Evolutionary conservation across 2,329 filamentous ascomycete species (phyloP).

Genomic region (Penicillium sp.): DNA sequence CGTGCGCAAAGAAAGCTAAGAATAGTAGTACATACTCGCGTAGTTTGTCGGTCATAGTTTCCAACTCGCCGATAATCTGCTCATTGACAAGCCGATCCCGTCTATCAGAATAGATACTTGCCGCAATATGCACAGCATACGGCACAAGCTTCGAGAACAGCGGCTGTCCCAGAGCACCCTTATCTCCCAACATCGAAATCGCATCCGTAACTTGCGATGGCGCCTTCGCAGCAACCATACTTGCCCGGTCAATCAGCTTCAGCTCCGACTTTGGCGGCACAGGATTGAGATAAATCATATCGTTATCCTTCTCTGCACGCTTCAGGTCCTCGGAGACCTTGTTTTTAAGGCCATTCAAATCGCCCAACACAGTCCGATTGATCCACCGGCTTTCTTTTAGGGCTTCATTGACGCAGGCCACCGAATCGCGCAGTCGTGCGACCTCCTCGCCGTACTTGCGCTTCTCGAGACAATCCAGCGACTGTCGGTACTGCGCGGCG

Average conservation of each 20-base stretch:
- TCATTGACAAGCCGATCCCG: slow-evolving; percentile 89
- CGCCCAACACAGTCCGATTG: slow-evolving; percentile 78
- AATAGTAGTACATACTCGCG: slow-evolving; percentile 61
- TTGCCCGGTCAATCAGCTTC: slow-evolving; percentile 81
- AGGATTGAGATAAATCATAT: slow-evolving; percentile 85
- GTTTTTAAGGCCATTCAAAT: slow-evolving; percentile 81
- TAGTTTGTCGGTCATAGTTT: slow-evolving; percentile 77
- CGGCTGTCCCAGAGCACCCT: slow-evolving; percentile 78
- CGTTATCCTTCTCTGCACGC: slow-evolving; percentile 93
- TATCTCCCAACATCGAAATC: slow-evolving; percentile 77
- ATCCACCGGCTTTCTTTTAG: slow-evolving; percentile 83
- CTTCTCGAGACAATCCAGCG: slow-evolving; percentile 91
- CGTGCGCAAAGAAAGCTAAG: background rate
- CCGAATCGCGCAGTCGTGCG: slow-evolving; percentile 79
- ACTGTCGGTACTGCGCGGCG: slow-evolving; percentile 89
- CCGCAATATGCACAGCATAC: slow-evolving; percentile 92
- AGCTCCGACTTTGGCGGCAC: slow-evolving; percentile 90
- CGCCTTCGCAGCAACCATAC: slow-evolving; percentile 80
- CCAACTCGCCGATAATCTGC: slow-evolving; percentile 82
- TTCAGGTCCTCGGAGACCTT: slow-evolving; percentile 87
- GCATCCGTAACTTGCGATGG: slow-evolving; percentile 84
- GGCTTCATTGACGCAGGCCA: slow-evolving; percentile 82
- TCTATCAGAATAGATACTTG: slow-evolving; percentile 92
- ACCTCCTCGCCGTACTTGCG: slow-evolving; percentile 95
- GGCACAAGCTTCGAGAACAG: slow-evolving; percentile 92